Percentiles rank a stretch among this genome's conserved stretches.
Evolutionary conservation across 2,329 filamentous ascomycete species (phyloP).

Genomic region (Thielaviopsis euricoi): DNA sequence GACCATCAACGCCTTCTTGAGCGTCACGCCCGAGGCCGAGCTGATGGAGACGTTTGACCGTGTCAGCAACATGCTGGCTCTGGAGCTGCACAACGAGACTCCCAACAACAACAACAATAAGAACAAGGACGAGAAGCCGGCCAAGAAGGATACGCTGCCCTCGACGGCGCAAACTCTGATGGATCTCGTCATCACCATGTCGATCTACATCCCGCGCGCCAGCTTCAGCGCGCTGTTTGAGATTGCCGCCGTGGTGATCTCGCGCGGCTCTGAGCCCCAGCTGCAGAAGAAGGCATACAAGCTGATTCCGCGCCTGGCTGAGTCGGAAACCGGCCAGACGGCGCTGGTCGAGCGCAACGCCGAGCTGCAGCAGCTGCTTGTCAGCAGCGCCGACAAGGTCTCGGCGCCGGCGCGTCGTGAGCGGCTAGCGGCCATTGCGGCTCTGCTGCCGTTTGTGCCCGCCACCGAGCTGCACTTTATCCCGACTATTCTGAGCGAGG

Average conservation of each 20-base stretch:
- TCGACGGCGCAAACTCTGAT: constrained; percentile 89
- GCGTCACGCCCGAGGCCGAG: constrained; percentile 64
- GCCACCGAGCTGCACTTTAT: constrained; percentile 77
- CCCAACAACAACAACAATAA: constrained; percentile 31
- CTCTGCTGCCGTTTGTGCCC: constrained; percentile 66
- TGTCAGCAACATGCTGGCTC: constrained; percentile 69
- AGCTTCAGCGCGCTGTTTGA: constrained; percentile 76
- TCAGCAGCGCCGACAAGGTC: constrained; percentile 68
- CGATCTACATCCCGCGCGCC: constrained; percentile 74
- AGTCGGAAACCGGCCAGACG: constrained; percentile 59
- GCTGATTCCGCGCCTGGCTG: constrained; percentile 76
- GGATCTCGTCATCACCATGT: constrained; percentile 92
- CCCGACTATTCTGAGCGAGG: constrained; percentile 76
- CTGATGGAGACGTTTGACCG: constrained; percentile 77
- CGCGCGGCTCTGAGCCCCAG: constrained; percentile 70
- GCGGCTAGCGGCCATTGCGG: constrained; percentile 64
- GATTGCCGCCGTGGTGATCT: constrained; percentile 69
- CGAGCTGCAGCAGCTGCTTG: constrained; percentile 68
- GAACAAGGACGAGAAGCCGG: constrained; percentile 46
- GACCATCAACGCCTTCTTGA: constrained; percentile 88
- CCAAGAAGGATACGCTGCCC: constrained; percentile 56
- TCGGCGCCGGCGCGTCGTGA: constrained; percentile 76
- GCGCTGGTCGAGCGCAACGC: constrained; percentile 59
- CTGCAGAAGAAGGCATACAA: constrained; percentile 99
- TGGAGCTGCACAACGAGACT: constrained; percentile 42